Evolutionary conservation across 495 filamentous ascomycete species (phyloP).

Genomic region (Cairneyella variabilis): DNA sequence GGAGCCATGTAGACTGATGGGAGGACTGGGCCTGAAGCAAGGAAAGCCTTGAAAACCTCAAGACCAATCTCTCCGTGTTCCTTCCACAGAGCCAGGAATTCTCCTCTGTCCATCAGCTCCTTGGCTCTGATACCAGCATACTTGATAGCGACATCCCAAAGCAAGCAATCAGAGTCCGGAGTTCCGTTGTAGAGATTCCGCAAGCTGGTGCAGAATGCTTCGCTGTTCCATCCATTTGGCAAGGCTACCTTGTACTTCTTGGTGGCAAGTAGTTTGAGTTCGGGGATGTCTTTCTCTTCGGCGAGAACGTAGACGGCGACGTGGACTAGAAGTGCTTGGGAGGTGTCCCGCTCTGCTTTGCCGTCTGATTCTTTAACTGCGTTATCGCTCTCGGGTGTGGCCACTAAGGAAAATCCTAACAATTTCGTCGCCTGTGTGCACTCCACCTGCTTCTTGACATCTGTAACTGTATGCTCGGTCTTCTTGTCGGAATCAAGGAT

Average conservation of each 20-base stretch:
- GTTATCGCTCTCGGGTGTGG: too few relatives aligned
- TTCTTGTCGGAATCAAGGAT: not conserved
- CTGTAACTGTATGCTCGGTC: not conserved
- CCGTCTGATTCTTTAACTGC: too few relatives aligned
- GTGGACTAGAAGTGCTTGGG: conserved; percentile 25
- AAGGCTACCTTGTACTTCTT: conserved; percentile 31
- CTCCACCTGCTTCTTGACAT: too few relatives aligned
- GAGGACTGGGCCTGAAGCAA: not conserved
- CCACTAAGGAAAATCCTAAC: too few relatives aligned
- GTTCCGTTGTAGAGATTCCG: conserved; percentile 32
- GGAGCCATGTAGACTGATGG: not conserved
- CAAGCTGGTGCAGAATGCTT: conserved; percentile 30
- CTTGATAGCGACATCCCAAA: conserved; percentile 32
- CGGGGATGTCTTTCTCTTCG: conserved; percentile 37
- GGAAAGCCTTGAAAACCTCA: not conserved
- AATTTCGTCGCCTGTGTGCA: too few relatives aligned
- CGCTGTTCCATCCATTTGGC: conserved; percentile 22
- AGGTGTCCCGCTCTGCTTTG: not conserved
- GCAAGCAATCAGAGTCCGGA: conserved; percentile 25
- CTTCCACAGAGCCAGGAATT: conserved; percentile 7
- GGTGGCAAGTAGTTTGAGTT: conserved; percentile 31
- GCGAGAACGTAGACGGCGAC: conserved; percentile 39
- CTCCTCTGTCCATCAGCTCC: conserved; percentile 4
- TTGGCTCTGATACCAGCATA: conserved; percentile 12
- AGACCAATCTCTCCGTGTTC: not conserved